Base-by-base conservation (phyloP, 345 rosid species). In the Citrus inodora region DNA sequence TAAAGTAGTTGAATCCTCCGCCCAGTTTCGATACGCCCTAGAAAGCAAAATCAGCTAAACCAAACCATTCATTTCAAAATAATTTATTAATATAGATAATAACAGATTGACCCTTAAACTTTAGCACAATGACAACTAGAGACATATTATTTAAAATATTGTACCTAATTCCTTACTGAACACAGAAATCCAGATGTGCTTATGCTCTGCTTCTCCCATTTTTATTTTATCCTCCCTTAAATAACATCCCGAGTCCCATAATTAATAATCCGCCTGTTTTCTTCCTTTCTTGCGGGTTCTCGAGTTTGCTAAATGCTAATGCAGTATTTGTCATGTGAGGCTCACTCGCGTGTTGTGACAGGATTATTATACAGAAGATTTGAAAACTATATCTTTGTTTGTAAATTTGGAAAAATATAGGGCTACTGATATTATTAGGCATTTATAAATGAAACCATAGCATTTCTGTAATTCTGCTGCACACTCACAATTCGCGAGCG, bases 21-120 rank as follows among this genome's bases (percentile, higher is more conserved):
- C 88, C 93, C 72, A 5, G n/a, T 82, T 83, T 90, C 93, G 98
- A 90, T 93, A 87, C 66, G 58, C 87, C 82, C 97, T 85, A 92
- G 85, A 83, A 71, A 61, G 83, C 82, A 76, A 61, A 61, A 60
- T 7, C 40, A 30, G 25, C 42, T 7, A 7, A 16, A 37, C 51
- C 64, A 22, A 46, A 46, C 5, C 48, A 3, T 46, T 46, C 51
- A 46, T 6, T 8, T 17, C 72, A 27, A 70, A 6, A 40, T 28
- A n/a, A 76, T 30, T 70, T 24, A n/a, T 60, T 56, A 17, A 53
- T 53, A 16, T 22, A 19, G 22, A 53, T 17, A 53, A 53, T 53
- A 53, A 53, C 22, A 1, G 0, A 4, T 0, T 4, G 22, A 0
- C 7, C 58, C 58, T 17, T 53, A 53, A 19, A 53, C 58, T 16